Conservation (phyloP, 352 stramenopile genomes). For the Phytopythium chamaehyphon region DNA sequence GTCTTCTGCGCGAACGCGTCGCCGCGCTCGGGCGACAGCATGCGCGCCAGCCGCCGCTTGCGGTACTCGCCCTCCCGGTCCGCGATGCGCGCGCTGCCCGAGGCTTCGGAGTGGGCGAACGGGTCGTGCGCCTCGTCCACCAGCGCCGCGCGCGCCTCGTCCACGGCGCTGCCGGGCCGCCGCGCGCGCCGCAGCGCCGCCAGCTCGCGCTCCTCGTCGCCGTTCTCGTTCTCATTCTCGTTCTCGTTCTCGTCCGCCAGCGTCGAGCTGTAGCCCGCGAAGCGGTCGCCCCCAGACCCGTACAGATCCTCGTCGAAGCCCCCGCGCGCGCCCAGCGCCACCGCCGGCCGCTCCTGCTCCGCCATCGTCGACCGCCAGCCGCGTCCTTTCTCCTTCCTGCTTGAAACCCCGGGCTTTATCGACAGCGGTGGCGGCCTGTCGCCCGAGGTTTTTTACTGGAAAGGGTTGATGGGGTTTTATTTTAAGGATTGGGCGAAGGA, state of each 20-base stretch:
- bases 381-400: neutral
- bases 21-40: constrained; percentile 84
- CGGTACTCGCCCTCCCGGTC: constrained; percentile 93
- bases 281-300: constrained; percentile 40
- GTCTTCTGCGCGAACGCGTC: constrained; percentile 89
- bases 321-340: constrained; percentile 49
- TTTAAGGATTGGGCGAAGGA: too few relatives aligned
- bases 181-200: constrained; percentile 23
- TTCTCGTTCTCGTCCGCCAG: constrained; percentile 59
- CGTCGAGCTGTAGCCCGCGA: constrained; percentile 52
- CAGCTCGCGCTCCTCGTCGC: constrained; percentile 26
- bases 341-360: constrained; percentile 28
- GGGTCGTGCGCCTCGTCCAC: constrained; percentile 88
- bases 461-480: too few relatives aligned
- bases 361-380: constrained; percentile 14
- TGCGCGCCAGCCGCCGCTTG: constrained; percentile 87
- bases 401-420: neutral
- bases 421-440: neutral
- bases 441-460: neutral
- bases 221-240: constrained; percentile 36
- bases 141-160: constrained; percentile 35
- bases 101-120: constrained; percentile 86
- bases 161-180: neutral
- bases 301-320: constrained; percentile 83
- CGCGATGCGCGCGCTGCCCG: constrained; percentile 91